phyloP scores from a whole-genome alignment of 1,139 yeast genomes.

The Suhomyces coccinellae region DNA sequence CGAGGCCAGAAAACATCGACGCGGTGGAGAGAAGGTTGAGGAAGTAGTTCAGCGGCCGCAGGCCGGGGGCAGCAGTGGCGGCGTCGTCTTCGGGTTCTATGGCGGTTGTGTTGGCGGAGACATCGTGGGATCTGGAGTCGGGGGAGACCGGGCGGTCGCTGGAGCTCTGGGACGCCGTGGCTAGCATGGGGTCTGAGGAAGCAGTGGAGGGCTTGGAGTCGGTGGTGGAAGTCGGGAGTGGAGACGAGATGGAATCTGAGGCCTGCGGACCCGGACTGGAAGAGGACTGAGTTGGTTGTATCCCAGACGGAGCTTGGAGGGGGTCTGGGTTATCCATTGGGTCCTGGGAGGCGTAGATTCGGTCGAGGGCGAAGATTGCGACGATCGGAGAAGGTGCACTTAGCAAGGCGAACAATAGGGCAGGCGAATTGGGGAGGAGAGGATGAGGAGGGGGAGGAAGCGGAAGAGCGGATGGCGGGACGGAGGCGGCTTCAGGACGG shows the following conservation, averaged over 20 bases:
- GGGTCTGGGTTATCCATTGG: neutral
- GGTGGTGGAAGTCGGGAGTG: neutral
- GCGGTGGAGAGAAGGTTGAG: slow-evolving; percentile 20
- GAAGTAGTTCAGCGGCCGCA: slow-evolving; percentile 21
- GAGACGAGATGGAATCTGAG: no score
- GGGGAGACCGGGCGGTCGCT: slow-evolving; percentile 2
- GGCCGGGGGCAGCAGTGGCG: slow-evolving; percentile 23
- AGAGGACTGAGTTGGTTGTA: neutral
- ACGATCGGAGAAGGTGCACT: neutral
- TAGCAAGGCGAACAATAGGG: no score
- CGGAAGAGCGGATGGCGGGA: neutral
- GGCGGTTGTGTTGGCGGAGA: neutral
- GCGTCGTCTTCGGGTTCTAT: slow-evolving; percentile 25
- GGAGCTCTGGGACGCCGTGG: neutral
- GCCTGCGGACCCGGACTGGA: no score
- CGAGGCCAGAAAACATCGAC: slow-evolving; percentile 20
- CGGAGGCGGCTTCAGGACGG: neutral
- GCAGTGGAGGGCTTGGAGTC: neutral
- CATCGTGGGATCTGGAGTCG: slow-evolving; percentile 1
- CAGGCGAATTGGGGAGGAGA: no score
- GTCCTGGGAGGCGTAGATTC: no score
- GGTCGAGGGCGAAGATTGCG: neutral
- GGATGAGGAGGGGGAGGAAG: neutral
- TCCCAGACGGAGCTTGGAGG: neutral
- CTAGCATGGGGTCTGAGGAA: neutral